phyloP scores from a whole-genome alignment of 1,284 basidiomycete genomes.

The Austroboletus olivaceoglutinosus region DNA sequence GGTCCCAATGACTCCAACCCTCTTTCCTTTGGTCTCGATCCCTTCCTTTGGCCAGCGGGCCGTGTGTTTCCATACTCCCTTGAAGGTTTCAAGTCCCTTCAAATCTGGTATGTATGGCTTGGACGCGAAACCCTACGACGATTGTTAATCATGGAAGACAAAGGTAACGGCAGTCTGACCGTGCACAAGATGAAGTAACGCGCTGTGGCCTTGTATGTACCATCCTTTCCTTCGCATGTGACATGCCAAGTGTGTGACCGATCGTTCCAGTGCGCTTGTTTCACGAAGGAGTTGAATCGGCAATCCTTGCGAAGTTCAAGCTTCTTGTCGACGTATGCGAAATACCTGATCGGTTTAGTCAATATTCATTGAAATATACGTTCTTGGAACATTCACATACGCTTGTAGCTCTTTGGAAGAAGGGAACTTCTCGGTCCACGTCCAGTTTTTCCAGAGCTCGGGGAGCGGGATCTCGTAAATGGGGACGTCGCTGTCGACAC shows the following conservation, averaged over 20 bases:
- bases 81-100: conserved; percentile 13
- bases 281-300: conserved; percentile 15
- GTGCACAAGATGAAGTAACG: conserved; percentile 14
- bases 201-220: conserved; percentile 2
- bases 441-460: conserved; percentile 22
- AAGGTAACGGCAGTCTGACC: conserved; percentile 1
- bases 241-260: conserved; percentile 15
- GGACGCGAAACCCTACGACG: conserved; percentile 7
- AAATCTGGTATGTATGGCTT: conserved; percentile 16
- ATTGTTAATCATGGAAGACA: background rate
- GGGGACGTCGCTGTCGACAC: conserved; percentile 14
- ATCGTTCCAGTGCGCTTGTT: conserved; percentile 16
- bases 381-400: background rate
- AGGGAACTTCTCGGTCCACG: conserved; percentile 21
- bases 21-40: conserved; percentile 8
- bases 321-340: conserved; percentile 15
- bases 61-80: conserved; percentile 11
- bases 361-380: too few species aligned
- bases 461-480: conserved; percentile 15
- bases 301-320: conserved; percentile 14
- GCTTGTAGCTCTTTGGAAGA: conserved; percentile 10
- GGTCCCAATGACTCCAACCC: conserved; percentile 15
- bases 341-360: conserved; percentile 9
- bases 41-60: conserved; percentile 14
- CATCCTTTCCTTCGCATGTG: conserved; percentile 4